Percentiles rank a stretch among this genome's conserved stretches.
Conservation (phyloP, 2,329 filamentous ascomycete genomes). For the Lojkania enalia region DNA sequence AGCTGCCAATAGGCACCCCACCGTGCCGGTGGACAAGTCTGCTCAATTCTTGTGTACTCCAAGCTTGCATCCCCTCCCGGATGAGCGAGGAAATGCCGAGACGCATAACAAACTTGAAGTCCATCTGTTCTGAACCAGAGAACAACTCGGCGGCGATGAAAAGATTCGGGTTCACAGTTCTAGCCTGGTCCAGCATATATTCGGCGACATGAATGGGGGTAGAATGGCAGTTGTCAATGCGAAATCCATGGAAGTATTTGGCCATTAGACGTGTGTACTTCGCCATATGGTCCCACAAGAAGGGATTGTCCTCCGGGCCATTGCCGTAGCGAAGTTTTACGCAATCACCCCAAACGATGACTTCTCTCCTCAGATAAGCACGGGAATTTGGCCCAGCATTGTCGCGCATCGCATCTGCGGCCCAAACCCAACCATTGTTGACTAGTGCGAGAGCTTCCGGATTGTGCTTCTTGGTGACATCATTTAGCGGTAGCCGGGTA, state of each 20-base stretch:
- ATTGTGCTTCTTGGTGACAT: slow-evolving; percentile 74
- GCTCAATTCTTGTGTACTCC: slow-evolving; percentile 92
- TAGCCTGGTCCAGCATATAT: slow-evolving; percentile 91
- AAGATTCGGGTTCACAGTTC: slow-evolving; percentile 80
- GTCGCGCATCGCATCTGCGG: slow-evolving; percentile 89
- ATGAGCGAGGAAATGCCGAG: slow-evolving; percentile 90
- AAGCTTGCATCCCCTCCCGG: slow-evolving; percentile 97
- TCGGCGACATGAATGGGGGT: slow-evolving; percentile 94
- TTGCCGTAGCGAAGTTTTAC: slow-evolving; percentile 92
- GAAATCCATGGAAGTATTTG: slow-evolving; percentile 91
- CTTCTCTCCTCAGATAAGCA: slow-evolving; percentile 92
- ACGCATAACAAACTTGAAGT: slow-evolving; percentile 93
- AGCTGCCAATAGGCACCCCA: slow-evolving; percentile 92
- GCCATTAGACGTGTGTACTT: slow-evolving; percentile 90
- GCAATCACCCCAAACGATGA: slow-evolving; percentile 98
- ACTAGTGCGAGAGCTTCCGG: slow-evolving; percentile 77
- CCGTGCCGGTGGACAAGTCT: slow-evolving; percentile 91
- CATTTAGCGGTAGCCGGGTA: slow-evolving; percentile 80
- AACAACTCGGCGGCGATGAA: slow-evolving; percentile 96
- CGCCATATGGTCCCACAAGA: slow-evolving; percentile 94
- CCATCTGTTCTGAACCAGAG: slow-evolving; percentile 91
- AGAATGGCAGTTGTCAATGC: slow-evolving; percentile 97
- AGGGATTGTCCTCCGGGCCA: slow-evolving; percentile 82
- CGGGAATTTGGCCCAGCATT: slow-evolving; percentile 87
- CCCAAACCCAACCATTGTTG: slow-evolving; percentile 99